These are phyloP conservation scores for Castanospermum australe DNA, from an alignment of 306 rosid species.

Conservation along the genomic window DNA sequence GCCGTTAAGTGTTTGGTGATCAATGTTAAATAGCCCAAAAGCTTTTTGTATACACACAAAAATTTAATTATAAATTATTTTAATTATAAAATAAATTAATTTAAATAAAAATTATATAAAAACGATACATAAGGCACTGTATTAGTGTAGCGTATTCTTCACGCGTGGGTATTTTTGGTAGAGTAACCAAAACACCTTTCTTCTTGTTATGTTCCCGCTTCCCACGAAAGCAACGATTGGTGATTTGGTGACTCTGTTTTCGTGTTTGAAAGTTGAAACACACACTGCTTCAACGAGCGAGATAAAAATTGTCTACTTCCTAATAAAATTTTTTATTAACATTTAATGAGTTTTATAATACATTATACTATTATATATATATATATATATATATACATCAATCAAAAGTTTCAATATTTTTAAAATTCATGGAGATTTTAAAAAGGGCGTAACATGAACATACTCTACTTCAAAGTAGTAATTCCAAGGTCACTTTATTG, in stretches of 20 bases:
- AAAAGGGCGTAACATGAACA: too few relatives aligned
- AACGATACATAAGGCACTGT: not conserved
- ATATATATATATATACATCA: too few relatives aligned
- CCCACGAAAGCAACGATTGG: not conserved
- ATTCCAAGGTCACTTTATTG: conserved; percentile 12
- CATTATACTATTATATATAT: not conserved
- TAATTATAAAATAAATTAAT: too few relatives aligned
- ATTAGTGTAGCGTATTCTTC: not conserved
- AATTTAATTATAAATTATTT: too few relatives aligned
- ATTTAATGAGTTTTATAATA: not conserved
- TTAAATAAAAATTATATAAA: too few relatives aligned
- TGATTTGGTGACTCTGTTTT: too few relatives aligned
- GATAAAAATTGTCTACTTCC: not conserved
- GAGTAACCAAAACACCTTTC: not conserved
- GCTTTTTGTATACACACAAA: too few relatives aligned
- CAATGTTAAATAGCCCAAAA: too few relatives aligned
- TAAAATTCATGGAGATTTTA: too few relatives aligned
- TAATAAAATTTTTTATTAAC: not conserved
- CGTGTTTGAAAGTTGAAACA: not conserved
- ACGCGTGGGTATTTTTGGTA: not conserved
- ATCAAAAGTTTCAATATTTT: not conserved
- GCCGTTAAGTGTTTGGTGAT: too few relatives aligned
- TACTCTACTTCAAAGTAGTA: too few relatives aligned
- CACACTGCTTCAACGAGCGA: not conserved
- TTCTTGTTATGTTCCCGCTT: not conserved